Conservation (phyloP, 2,329 filamentous ascomycete species). For the Aureobasidium subglaciale region DNA sequence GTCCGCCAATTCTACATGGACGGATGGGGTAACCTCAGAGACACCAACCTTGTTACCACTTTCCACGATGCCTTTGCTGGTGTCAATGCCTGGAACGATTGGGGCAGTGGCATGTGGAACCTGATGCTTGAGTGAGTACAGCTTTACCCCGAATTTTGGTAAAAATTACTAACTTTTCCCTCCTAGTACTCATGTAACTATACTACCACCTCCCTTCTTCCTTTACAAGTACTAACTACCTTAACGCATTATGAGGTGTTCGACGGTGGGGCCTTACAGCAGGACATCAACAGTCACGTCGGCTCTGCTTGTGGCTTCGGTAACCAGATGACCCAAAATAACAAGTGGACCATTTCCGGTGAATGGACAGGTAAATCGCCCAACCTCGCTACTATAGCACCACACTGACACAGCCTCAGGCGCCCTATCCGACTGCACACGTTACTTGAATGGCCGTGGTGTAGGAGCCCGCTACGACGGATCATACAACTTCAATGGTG, state of each 20-base stretch:
- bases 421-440: slow-evolving; percentile 39
- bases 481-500: slow-evolving; percentile 27
- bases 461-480: slow-evolving; percentile 40
- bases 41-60: slow-evolving; percentile 36
- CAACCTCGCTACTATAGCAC: too few species aligned
- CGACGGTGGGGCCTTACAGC: slow-evolving; percentile 30
- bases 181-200: too few species aligned
- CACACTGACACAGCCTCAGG: neutral
- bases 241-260: slow-evolving; percentile 46
- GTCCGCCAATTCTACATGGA: slow-evolving; percentile 43
- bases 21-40: slow-evolving; percentile 39
- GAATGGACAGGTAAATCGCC: slow-evolving; percentile 38
- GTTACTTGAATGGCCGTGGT: slow-evolving; percentile 42
- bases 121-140: slow-evolving; percentile 34
- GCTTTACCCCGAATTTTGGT: too few species aligned
- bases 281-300: slow-evolving; percentile 35
- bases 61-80: slow-evolving; percentile 44
- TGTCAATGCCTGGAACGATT: slow-evolving; percentile 38
- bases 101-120: slow-evolving; percentile 38
- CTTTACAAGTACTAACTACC: too few species aligned
- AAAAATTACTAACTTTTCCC: too few species aligned
- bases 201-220: neutral
- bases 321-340: slow-evolving; percentile 37
- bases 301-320: slow-evolving; percentile 39
- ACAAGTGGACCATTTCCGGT: slow-evolving; percentile 42